These are phyloP conservation scores for Ceratocystis papillata DNA, from an alignment of 2,329 filamentous ascomycete species.

Conservation along the genomic window DNA sequence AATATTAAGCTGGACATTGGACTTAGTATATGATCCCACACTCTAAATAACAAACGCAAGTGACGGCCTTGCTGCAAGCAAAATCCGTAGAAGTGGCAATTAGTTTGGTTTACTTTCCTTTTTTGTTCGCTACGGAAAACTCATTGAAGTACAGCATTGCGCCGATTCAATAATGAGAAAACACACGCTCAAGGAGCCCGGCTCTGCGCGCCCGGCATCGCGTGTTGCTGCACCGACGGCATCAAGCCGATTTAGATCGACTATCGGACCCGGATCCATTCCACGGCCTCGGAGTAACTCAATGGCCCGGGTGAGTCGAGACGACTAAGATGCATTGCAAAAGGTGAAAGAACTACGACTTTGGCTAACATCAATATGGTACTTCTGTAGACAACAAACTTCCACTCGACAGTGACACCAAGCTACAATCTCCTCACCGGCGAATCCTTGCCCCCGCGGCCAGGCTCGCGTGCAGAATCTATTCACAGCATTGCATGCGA, in stretches of 20 bases:
- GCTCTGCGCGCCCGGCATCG: constrained; percentile 22
- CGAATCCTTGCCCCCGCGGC: constrained; percentile 30
- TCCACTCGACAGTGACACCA: constrained; percentile 30
- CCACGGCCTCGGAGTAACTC: constrained; percentile 19
- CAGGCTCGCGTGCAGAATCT: constrained; percentile 36
- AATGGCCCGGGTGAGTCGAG: constrained; percentile 17
- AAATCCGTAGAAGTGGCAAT: too few species aligned
- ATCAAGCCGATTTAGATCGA: constrained; percentile 18
- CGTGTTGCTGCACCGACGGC: constrained; percentile 21
- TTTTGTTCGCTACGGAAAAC: background rate
- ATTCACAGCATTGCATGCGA: constrained; percentile 43
- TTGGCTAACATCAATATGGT: constrained; percentile 28
- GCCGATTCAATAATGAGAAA: constrained; percentile 17
- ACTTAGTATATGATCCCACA: too few species aligned
- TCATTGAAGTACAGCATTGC: background rate
- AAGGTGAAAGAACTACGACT: constrained; percentile 26
- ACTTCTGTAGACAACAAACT: constrained; percentile 15
- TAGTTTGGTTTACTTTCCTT: background rate
- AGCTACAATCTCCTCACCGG: constrained; percentile 51
- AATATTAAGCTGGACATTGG: background rate
- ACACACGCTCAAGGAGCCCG: constrained; percentile 19
- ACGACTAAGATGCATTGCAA: background rate
- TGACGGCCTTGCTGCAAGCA: too few species aligned
- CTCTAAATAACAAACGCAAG: too few species aligned
- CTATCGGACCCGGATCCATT: constrained; percentile 19